Base-by-base conservation (phyloP, 169 alveolate species). In the Fabrea salina region DNA sequence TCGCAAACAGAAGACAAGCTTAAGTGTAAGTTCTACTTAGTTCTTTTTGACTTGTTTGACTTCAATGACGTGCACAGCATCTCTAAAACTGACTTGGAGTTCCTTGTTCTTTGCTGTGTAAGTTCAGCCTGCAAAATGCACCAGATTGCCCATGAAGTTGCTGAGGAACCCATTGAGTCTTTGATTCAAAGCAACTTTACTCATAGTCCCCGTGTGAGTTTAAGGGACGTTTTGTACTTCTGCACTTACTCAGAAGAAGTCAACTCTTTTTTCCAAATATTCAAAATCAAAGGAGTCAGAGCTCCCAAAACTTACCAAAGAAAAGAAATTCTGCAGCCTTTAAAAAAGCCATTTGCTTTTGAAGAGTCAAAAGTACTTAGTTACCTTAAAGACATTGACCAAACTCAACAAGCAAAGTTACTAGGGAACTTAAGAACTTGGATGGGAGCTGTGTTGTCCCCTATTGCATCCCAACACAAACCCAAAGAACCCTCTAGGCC, bases 1-100 rank as follows among this genome's bases (percentile, higher is more conserved):
- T 71, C 92, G n/a, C 74, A 71, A 76, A 86, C 92, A 1, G 92
- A 87, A 44, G 92, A 87, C 39, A 87, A 87, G 43, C 79, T 87
- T 25, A 71, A 88, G 59, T 81, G 88, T 85, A 85, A 51, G 56
- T 2, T 13, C 19, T 22, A 44, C 3, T 2, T 1, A 25, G 49
- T 77, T 44, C 59, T 83, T 5, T 87, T 87, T 78, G 90, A 87
- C 35, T 70, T 87, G 2, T 87, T 83, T 44, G 92, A 87, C 51
- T 87, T 87, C 83, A 87, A 87, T 61, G 67, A 47, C 22, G 33
- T 40, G 11, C 35, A 44, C 8, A 25, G 66, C 19, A 68, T 68
- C 22, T 68, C 79, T 2, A 40, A 33, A 19, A 68, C 79, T 19
- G 79, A 68, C 30, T 47, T 40, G 11, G 66, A 68, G 40, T 40